Conservation (phyloP, 2,329 filamentous ascomycete genomes). For the Sordariomycetes sp. region DNA sequence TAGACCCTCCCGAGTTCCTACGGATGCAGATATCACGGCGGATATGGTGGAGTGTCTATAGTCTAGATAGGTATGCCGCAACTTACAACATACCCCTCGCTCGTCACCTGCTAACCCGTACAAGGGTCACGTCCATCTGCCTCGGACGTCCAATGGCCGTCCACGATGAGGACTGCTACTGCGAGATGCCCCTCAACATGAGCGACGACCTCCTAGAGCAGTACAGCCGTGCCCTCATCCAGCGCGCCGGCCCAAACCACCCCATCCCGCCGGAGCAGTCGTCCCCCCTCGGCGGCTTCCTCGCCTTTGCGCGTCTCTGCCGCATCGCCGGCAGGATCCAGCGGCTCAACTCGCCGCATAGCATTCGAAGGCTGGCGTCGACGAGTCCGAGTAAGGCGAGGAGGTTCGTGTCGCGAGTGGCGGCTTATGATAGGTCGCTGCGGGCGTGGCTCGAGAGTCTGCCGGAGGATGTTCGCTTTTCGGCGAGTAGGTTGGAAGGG, state of each 20-base stretch:
- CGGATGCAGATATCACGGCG: slow-evolving; percentile 11
- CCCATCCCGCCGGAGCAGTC: not conserved
- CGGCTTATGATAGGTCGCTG: slow-evolving; percentile 2
- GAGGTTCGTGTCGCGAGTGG: not conserved
- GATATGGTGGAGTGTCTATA: slow-evolving; percentile 16
- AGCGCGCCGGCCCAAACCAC: not conserved
- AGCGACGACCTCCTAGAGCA: slow-evolving; percentile 13
- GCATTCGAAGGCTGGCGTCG: not conserved
- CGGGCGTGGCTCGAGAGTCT: slow-evolving; percentile 10
- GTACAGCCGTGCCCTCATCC: slow-evolving; percentile 1
- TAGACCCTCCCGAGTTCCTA: slow-evolving; percentile 5
- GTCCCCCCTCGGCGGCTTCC: slow-evolving; percentile 11
- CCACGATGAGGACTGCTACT: slow-evolving; percentile 15
- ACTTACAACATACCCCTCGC: not conserved
- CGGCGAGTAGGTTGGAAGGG: slow-evolving; percentile 4
- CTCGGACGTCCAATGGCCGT: slow-evolving; percentile 14
- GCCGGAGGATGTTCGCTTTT: slow-evolving; percentile 1
- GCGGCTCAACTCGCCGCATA: slow-evolving; percentile 10
- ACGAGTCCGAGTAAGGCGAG: not conserved
- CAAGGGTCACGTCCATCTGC: slow-evolving; percentile 13
- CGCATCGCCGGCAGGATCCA: slow-evolving; percentile 13
- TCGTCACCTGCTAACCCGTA: not conserved
- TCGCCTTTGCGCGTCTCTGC: slow-evolving; percentile 14
- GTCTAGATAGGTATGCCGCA: slow-evolving; percentile 12
- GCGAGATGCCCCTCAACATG: slow-evolving; percentile 13